Base-by-base conservation (phyloP, 768 basidiomycete species). In the Tylopilus rubrobrunneus region DNA sequence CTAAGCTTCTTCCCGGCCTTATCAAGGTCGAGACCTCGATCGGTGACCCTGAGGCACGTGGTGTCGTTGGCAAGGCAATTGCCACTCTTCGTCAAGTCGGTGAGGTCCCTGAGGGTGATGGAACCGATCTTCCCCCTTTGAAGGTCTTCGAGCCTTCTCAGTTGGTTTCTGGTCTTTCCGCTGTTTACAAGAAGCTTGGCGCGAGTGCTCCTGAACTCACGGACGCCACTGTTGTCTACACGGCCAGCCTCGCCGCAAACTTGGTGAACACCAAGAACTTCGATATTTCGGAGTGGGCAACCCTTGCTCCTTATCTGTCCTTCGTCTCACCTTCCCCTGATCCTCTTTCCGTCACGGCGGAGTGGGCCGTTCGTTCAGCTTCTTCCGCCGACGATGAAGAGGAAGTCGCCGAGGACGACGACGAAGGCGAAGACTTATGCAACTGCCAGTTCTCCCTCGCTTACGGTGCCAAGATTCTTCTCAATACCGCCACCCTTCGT, bases 391-490 rank as follows among this genome's bases (percentile, higher is more conserved):
- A 76, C 36, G 89, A 84, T 3, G 87, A 87, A 1, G 81, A 73
- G 0, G 83, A 82, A 17, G 86, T 78, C 48, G 73, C 70, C 43
- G 93, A 93, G 15, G 95, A 98, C 62, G 95, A 96, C 69, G 95
- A 98, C 73, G 93, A 95, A 74, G 95, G 95, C 63, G 97, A 99
- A 76, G 95, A 97, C 68, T 83, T 99, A 63, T 96, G 94, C 81
- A 94, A 97, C 81, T 96, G 93, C 80, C 92, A 96, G 71, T 98
- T 98, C 84, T 97, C 95, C 51, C 83, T 98, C 50, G 95, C 95
- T 49, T 98, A 98, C 71, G 95, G 95, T 87, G 95, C 95, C 68
- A 97, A 97, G 81, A 97, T 98, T 65, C 74, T 98, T 69, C 85
- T 98, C 69, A 97, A 98, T 78, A 97, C 93, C 40, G 95, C 95